Percentiles rank a stretch among this genome's conserved stretches.
Evolutionary conservation across 192 early-diverging fungal genomes (phyloP).

Genomic region (Jimgerdemannia lactiflua): DNA sequence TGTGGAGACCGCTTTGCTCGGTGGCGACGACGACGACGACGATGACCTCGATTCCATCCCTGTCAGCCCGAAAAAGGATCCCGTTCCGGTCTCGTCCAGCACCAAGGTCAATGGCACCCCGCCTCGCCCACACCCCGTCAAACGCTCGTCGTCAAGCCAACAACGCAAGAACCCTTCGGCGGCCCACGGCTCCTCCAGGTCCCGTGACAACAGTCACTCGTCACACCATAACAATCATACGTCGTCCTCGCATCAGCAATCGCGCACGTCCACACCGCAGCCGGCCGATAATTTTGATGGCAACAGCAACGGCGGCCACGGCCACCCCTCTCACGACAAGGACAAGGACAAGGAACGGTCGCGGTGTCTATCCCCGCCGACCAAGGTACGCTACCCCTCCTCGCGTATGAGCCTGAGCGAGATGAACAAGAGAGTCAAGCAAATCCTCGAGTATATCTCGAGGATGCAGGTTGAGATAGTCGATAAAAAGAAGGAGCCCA

Average conservation of each 20-base stretch:
- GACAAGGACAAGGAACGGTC: background rate
- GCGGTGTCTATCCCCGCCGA: constrained; percentile 27
- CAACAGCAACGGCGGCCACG: background rate
- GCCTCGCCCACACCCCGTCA: background rate
- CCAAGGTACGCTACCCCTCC: constrained; percentile 52
- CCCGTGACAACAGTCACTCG: background rate
- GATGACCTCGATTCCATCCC: background rate
- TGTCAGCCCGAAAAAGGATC: background rate
- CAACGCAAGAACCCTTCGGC: background rate
- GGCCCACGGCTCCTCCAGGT: background rate
- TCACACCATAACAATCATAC: background rate
- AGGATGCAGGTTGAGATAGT: constrained; percentile 43
- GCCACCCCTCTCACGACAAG: background rate
- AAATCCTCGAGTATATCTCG: constrained; percentile 56
- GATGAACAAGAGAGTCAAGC: constrained; percentile 66
- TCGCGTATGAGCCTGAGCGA: constrained; percentile 51
- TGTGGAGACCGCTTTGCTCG: background rate
- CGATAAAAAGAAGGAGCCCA: constrained; percentile 6
- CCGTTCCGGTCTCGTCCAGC: background rate
- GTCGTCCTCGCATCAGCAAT: constrained; percentile 6
- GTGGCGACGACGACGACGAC: background rate
- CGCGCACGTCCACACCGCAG: constrained; percentile 23
- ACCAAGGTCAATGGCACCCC: background rate
- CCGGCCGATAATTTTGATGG: constrained; percentile 2
- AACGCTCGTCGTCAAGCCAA: background rate